Evolutionary conservation across 768 basidiomycete genomes (phyloP).

Genomic region (Pleurotus citrinopileatus): DNA sequence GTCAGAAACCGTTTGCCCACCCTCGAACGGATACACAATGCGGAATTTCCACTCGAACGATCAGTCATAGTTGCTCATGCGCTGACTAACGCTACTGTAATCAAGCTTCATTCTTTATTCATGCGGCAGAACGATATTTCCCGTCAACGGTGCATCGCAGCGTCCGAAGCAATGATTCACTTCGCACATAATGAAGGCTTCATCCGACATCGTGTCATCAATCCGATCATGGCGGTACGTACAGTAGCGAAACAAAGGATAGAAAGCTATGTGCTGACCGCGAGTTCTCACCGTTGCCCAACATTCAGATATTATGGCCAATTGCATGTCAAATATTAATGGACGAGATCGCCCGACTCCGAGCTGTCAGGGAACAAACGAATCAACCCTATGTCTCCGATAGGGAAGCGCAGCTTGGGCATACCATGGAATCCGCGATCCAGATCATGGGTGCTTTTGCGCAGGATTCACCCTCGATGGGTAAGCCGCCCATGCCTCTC

Average conservation of each 20-base stretch:
- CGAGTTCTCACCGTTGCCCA: conserved; percentile 6
- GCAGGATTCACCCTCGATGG: neutral
- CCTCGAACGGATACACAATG: neutral
- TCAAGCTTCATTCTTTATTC: conserved; percentile 11
- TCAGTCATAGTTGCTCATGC: conserved; percentile 31
- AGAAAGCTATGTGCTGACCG: neutral
- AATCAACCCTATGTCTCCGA: conserved; percentile 20
- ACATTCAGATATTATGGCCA: conserved; percentile 41
- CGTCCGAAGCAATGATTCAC: conserved; percentile 27
- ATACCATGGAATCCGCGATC: neutral
- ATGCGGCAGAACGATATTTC: conserved; percentile 1
- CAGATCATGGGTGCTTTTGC: conserved; percentile 2
- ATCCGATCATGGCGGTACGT: conserved; percentile 52
- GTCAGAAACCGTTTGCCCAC: conserved; percentile 19
- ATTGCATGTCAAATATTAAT: conserved; percentile 44
- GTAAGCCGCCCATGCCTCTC: neutral
- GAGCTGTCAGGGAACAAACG: conserved; percentile 24
- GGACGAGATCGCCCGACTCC: conserved; percentile 34
- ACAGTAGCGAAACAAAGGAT: no score
- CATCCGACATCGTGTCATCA: conserved; percentile 36
- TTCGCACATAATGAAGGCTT: conserved; percentile 27
- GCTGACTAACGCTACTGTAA: conserved; percentile 9
- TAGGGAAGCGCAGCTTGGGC: conserved; percentile 27
- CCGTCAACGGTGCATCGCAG: conserved; percentile 6
- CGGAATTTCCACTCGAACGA: conserved; percentile 17